phyloP scores from a whole-genome alignment of 2,329 filamentous ascomycete species.

The Fusarium multiceps region DNA sequence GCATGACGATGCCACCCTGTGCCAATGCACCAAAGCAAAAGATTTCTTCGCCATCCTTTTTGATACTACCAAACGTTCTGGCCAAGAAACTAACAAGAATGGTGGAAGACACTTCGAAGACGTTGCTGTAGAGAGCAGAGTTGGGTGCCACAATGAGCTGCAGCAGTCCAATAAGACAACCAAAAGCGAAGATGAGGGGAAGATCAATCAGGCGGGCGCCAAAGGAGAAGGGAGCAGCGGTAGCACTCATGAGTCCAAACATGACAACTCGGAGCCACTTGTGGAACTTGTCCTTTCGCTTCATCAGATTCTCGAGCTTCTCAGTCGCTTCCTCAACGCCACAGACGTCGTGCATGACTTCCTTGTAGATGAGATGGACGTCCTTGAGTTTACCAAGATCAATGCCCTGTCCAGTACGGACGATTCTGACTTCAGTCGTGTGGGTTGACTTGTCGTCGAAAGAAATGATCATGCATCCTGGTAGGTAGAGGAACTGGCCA shows the following conservation, averaged over 20 bases:
- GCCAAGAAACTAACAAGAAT: slow-evolving; percentile 72
- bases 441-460: slow-evolving; percentile 78
- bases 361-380: slow-evolving; percentile 71
- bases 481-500: slow-evolving; percentile 88
- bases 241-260: slow-evolving; percentile 78
- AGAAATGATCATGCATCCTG: slow-evolving; percentile 91
- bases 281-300: slow-evolving; percentile 65
- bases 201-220: slow-evolving; percentile 76
- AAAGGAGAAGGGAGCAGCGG: slow-evolving; percentile 81
- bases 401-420: slow-evolving; percentile 67
- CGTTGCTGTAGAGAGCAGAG: slow-evolving; percentile 74
- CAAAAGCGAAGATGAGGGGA: slow-evolving; percentile 76
- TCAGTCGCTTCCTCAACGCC: slow-evolving; percentile 67
- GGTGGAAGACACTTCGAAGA: slow-evolving; percentile 72
- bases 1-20: slow-evolving; percentile 73
- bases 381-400: slow-evolving; percentile 72
- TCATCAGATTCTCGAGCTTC: slow-evolving; percentile 65
- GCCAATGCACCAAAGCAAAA: slow-evolving; percentile 76
- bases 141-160: slow-evolving; percentile 76
- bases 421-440: slow-evolving; percentile 74
- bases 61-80: slow-evolving; percentile 71
- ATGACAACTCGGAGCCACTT: slow-evolving; percentile 67
- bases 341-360: slow-evolving; percentile 70
- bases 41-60: slow-evolving; percentile 51
- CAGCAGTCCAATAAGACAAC: slow-evolving; percentile 75